Percentiles rank a stretch among this genome's conserved stretches.
These are phyloP conservation scores for Eucalyptus curtisii DNA, from an alignment of 345 rosid genomes.

Conservation along the genomic window DNA sequence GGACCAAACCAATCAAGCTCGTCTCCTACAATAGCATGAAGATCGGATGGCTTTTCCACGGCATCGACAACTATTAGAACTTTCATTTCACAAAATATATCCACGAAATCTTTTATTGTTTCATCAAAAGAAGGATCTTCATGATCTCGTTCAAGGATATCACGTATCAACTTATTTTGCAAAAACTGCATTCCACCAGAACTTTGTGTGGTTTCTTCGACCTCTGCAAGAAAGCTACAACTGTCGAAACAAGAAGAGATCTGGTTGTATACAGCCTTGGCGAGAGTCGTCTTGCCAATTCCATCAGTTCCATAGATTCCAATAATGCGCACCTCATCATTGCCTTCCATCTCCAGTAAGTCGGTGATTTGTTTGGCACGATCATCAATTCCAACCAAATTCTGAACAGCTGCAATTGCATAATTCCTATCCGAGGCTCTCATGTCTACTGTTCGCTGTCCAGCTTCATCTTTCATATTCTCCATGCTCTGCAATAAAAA, in stretches of 20 bases:
- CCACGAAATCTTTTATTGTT: neutral
- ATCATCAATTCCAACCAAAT: too few species aligned
- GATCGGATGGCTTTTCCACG: neutral
- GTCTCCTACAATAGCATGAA: neutral
- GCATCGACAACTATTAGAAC: neutral
- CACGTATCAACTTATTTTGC: neutral
- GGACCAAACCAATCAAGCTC: neutral
- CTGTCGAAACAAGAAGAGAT: neutral
- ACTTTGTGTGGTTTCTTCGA: neutral
- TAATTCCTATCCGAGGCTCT: neutral
- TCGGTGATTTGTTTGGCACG: too few species aligned
- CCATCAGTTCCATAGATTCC: neutral
- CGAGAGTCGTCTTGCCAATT: neutral
- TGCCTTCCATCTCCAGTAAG: too few species aligned
- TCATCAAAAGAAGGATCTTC: neutral
- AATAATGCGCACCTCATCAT: too few species aligned
- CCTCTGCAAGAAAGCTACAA: neutral
- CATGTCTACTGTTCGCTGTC: neutral
- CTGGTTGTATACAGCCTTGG: neutral
- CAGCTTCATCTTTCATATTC: neutral
- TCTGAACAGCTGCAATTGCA: too few species aligned
- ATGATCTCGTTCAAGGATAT: neutral
- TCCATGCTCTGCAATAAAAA: neutral
- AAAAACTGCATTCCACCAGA: neutral
- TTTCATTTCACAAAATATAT: neutral